Evolutionary conservation across 305 asterid species (phyloP).

Genomic region (Solanum hybrid): DNA sequence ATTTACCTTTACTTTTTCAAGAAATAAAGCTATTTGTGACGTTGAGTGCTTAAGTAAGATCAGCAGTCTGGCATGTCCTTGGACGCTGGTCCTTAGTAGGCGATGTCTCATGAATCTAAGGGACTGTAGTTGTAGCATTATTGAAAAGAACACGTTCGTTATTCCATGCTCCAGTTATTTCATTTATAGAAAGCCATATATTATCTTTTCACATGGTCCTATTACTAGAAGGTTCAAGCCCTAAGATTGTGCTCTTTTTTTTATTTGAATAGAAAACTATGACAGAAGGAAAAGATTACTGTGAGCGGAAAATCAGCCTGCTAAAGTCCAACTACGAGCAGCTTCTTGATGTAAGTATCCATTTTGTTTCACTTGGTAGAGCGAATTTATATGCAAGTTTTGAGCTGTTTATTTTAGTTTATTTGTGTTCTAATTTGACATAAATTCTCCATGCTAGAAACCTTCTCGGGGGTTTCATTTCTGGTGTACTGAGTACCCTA

Average conservation of each 20-base stretch:
- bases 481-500: background rate
- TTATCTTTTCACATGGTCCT: background rate
- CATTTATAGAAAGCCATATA: background rate
- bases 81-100: too few species aligned
- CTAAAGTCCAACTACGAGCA: conserved; percentile 92
- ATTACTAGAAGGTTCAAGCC: background rate
- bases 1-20: background rate
- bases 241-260: background rate
- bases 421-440: background rate
- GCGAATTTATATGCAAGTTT: background rate
- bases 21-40: background rate
- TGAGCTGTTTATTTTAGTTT: background rate
- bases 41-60: too few species aligned
- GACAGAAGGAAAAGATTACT: conserved; percentile 87
- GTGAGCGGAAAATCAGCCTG: conserved; percentile 77
- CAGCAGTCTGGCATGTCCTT: background rate
- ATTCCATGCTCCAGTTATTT: background rate
- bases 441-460: background rate
- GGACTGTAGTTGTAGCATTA: background rate
- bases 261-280: conserved; percentile 60
- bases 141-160: background rate
- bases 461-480: background rate
- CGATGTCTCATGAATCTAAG: background rate
- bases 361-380: background rate
- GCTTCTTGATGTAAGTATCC: conserved; percentile 69